Evolutionary conservation across 768 basidiomycete genomes (phyloP).

Genomic region (Leccinum disarticulatum): DNA sequence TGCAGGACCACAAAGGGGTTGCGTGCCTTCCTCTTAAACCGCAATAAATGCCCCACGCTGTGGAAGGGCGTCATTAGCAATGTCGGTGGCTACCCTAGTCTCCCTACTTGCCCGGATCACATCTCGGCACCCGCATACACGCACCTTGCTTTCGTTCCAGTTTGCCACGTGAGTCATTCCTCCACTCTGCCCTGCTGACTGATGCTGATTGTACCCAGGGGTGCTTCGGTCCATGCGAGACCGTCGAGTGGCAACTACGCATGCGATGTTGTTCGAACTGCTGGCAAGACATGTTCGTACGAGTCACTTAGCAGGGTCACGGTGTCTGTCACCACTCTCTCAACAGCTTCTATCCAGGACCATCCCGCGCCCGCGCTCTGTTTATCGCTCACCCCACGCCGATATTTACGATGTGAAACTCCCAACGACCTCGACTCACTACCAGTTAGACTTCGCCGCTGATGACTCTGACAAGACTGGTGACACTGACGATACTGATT

Average conservation of each 20-base stretch:
- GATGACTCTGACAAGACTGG: too few species aligned
- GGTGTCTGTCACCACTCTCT: background rate
- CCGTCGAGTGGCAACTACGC: constrained; percentile 10
- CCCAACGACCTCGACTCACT: background rate
- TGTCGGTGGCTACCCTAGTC: background rate
- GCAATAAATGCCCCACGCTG: constrained; percentile 11
- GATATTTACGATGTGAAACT: background rate
- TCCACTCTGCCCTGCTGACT: background rate
- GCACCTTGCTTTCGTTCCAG: constrained; percentile 27
- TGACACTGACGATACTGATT: too few species aligned
- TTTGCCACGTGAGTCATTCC: constrained; percentile 31
- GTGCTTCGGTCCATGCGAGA: constrained; percentile 1
- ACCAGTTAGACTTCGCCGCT: too few species aligned
- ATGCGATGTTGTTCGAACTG: constrained; percentile 12
- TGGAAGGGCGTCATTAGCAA: constrained; percentile 31
- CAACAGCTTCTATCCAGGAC: constrained; percentile 7
- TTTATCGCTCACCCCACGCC: too few species aligned
- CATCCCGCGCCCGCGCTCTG: too few species aligned
- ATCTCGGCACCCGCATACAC: constrained; percentile 28
- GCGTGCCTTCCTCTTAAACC: constrained; percentile 18
- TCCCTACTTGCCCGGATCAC: constrained; percentile 29
- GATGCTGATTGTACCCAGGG: background rate
- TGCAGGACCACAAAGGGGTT: constrained; percentile 31
- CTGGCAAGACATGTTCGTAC: constrained; percentile 10
- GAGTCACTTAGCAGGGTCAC: background rate